These are phyloP conservation scores for Carex kokanica DNA, from an alignment of 176 grass and related monocot species.

Conservation along the genomic window DNA sequence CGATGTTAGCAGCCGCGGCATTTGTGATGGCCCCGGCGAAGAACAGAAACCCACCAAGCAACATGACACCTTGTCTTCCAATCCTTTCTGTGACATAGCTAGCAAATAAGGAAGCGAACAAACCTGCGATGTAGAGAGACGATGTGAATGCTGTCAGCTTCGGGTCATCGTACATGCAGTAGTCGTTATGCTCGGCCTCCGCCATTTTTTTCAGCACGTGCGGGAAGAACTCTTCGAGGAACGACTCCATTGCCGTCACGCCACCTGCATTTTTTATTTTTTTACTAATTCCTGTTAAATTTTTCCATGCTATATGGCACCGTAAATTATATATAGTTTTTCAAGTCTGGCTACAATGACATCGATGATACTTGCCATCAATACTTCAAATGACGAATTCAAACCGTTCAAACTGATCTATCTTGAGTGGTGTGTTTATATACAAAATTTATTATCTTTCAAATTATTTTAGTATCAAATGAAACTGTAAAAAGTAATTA, in stretches of 20 bases:
- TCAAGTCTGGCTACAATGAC: too few species aligned
- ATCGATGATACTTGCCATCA: too few species aligned
- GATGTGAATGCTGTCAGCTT: constrained; percentile 75
- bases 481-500: too few species aligned
- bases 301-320: too few species aligned
- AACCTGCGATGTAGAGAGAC: constrained; percentile 69
- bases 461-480: too few species aligned
- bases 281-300: too few species aligned
- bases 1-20: constrained; percentile 56
- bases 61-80: constrained; percentile 54
- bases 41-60: constrained; percentile 69
- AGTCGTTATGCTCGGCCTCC: constrained; percentile 45
- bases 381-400: too few species aligned
- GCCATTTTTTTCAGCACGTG: constrained; percentile 54
- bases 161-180: constrained; percentile 75
- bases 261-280: constrained; percentile 35
- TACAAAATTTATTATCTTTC: too few species aligned
- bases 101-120: constrained; percentile 54
- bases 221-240: constrained; percentile 70
- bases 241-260: constrained; percentile 67
- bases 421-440: too few species aligned
- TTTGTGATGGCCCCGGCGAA: constrained; percentile 53
- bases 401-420: too few species aligned
- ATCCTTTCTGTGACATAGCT: constrained; percentile 52
- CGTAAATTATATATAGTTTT: too few species aligned